Evolutionary conservation across 805 yeast species (phyloP).

Genomic region (Metschnikowia kunwiensis): DNA sequence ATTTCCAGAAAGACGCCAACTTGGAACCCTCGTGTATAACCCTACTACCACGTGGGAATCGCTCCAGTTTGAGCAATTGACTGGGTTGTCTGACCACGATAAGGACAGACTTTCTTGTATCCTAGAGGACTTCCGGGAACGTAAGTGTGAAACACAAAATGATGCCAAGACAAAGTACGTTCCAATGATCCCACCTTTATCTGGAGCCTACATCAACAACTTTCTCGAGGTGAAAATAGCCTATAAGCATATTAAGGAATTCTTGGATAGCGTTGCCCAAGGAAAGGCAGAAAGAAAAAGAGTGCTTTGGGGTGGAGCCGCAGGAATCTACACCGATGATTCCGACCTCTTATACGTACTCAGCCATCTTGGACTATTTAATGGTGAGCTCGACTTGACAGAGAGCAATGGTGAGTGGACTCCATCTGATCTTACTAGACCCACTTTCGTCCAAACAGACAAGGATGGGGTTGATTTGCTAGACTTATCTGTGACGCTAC

Average conservation of each 20-base stretch:
- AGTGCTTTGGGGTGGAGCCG: conserved; percentile 74
- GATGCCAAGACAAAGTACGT: conserved; percentile 28
- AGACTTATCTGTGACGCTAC: conserved; percentile 56
- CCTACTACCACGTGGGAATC: conserved; percentile 51
- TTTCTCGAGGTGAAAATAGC: conserved; percentile 58
- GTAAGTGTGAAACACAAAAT: conserved; percentile 11
- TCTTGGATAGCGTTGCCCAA: conserved; percentile 18
- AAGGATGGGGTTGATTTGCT: conserved; percentile 22
- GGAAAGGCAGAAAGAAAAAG: conserved; percentile 35
- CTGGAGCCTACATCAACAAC: conserved; percentile 40
- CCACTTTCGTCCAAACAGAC: conserved; percentile 15
- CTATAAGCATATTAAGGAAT: conserved; percentile 36
- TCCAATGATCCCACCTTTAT: conserved; percentile 38
- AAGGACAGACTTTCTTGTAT: conserved; percentile 23
- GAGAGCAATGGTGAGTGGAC: conserved; percentile 34
- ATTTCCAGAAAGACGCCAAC: conserved; percentile 31
- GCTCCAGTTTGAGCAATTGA: conserved; percentile 27
- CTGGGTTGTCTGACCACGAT: conserved; percentile 27
- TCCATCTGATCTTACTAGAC: conserved; percentile 25
- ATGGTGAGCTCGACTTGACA: conserved; percentile 31
- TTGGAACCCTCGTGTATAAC: conserved; percentile 44
- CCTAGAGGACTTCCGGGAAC: conserved; percentile 17
- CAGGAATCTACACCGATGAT: conserved; percentile 91
- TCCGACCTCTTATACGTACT: conserved; percentile 76
- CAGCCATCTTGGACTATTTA: conserved; percentile 69